Conservation (phyloP, 2,329 filamentous ascomycete genomes). For the Penicillium sp. region DNA sequence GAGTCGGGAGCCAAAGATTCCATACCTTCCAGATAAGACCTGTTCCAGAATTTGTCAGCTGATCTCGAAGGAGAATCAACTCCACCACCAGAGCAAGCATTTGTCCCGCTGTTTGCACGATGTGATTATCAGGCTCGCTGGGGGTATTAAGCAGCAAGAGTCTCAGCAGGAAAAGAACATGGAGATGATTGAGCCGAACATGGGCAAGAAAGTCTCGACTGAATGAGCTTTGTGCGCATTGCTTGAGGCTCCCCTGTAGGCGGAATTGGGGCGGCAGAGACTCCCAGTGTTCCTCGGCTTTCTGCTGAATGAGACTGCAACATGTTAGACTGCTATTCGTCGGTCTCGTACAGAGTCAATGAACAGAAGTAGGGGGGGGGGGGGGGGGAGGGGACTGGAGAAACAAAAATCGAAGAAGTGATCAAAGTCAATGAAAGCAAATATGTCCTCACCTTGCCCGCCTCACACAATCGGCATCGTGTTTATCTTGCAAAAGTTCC, state of each 20-base stretch:
- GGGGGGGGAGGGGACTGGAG: no score
- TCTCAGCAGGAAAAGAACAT: slow-evolving; percentile 23
- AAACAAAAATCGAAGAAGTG: no score
- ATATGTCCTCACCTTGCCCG: slow-evolving; percentile 11
- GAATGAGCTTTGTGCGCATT: slow-evolving; percentile 17
- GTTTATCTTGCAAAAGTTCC: slow-evolving; percentile 22
- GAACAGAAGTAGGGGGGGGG: no score
- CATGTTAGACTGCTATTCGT: slow-evolving; percentile 10
- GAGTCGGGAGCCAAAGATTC: not conserved
- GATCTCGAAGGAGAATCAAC: slow-evolving; percentile 23
- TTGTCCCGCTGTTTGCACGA: slow-evolving; percentile 22
- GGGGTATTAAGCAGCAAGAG: slow-evolving; percentile 20
- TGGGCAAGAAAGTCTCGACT: slow-evolving; percentile 23
- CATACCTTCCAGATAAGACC: slow-evolving; percentile 25
- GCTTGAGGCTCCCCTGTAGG: slow-evolving; percentile 17
- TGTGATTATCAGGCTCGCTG: slow-evolving; percentile 20
- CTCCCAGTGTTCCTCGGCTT: slow-evolving; percentile 19
- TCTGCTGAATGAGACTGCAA: slow-evolving; percentile 15
- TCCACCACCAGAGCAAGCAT: slow-evolving; percentile 25
- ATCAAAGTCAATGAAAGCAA: not conserved
- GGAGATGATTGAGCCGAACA: slow-evolving; percentile 23
- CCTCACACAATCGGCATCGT: slow-evolving; percentile 15
- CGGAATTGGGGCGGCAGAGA: slow-evolving; percentile 19
- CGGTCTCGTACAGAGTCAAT: not conserved
- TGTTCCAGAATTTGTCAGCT: slow-evolving; percentile 24